These are phyloP conservation scores for Uronychia setigera DNA, from an alignment of 73 alveolate species.

Conservation along the genomic window DNA sequence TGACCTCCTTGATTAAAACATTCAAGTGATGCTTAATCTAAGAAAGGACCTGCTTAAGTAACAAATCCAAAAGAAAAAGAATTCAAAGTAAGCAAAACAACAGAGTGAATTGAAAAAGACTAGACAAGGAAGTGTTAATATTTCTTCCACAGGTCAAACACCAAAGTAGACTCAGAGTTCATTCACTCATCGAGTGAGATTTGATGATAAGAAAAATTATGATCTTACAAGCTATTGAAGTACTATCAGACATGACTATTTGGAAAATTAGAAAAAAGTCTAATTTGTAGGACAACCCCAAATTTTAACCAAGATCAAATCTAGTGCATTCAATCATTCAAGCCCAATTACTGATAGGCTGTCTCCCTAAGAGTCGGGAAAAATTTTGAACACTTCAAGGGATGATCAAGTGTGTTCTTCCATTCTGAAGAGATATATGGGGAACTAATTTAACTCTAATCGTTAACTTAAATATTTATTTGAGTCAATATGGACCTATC, in stretches of 20 bases:
- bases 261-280: background rate
- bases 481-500: background rate
- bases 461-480: too few species aligned
- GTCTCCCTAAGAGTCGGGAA: background rate
- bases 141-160: background rate
- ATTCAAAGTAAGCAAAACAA: background rate
- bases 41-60: background rate
- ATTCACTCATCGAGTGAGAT: background rate
- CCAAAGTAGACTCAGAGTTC: background rate
- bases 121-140: background rate
- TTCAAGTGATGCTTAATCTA: background rate
- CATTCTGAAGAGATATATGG: background rate
- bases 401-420: background rate
- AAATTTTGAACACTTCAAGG: background rate
- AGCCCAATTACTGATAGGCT: background rate
- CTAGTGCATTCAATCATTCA: too few species aligned
- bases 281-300: background rate
- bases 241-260: background rate
- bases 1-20: background rate
- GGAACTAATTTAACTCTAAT: background rate
- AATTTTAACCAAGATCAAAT: background rate
- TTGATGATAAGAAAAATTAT: too few species aligned
- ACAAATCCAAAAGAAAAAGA: background rate
- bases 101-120: background rate
- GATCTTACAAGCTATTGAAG: background rate